A percentile compares a stretch with the other conserved stretches of the same genome.
phyloP scores from a whole-genome alignment of 129 eudicot genomes.

The Centella asiatica region DNA sequence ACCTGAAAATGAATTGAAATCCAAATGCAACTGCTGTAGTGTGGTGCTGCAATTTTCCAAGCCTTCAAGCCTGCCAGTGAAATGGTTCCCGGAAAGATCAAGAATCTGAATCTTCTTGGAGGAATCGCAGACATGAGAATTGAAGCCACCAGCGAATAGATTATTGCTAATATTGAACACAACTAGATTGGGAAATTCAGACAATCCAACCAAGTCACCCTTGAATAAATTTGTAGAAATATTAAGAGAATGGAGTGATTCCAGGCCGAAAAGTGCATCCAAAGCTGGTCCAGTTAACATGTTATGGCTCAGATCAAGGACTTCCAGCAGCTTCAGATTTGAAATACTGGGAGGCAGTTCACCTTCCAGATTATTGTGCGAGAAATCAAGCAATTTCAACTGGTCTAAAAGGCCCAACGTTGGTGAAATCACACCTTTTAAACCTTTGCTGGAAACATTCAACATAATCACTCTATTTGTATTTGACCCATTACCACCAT shows the following conservation, averaged over 20 bases:
- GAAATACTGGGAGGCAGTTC: constrained; percentile 46
- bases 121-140: constrained; percentile 36
- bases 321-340: constrained; percentile 50
- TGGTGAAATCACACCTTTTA: constrained; percentile 51
- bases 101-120: constrained; percentile 44
- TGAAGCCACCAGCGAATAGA: constrained; percentile 45
- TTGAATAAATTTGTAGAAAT: constrained; percentile 63
- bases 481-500: constrained; percentile 27
- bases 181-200: constrained; percentile 48
- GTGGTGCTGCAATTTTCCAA: constrained; percentile 45
- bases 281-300: constrained; percentile 28
- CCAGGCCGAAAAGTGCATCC: constrained; percentile 21
- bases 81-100: constrained; percentile 64
- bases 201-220: constrained; percentile 44
- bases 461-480: constrained; percentile 40
- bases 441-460: constrained; percentile 49
- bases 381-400: constrained; percentile 63
- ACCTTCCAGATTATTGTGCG: constrained; percentile 59
- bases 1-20: constrained; percentile 59
- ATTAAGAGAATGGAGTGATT: constrained; percentile 31
- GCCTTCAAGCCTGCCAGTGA: constrained; percentile 57
- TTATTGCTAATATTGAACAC: constrained; percentile 70
- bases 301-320: constrained; percentile 47
- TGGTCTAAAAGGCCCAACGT: constrained; percentile 43
- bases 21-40: constrained; percentile 50